phyloP scores from a whole-genome alignment of 805 yeast species.

The Cyberlindnera sargentensis region DNA sequence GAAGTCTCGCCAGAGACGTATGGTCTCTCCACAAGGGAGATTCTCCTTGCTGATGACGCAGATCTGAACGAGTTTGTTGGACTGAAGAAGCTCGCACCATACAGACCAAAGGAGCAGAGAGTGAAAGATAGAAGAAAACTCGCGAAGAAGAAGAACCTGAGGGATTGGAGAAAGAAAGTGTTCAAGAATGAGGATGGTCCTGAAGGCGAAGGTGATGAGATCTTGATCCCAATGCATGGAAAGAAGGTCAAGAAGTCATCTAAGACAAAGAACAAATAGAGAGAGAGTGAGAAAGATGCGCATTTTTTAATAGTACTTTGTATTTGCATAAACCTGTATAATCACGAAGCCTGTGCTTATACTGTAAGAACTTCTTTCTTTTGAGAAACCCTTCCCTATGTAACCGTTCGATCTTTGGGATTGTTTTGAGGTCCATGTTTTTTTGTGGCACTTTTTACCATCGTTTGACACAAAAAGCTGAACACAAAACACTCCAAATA shows the following conservation, averaged over 20 bases:
- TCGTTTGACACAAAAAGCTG: no score
- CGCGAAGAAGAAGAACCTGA: constrained; percentile 72
- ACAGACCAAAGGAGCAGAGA: constrained; percentile 66
- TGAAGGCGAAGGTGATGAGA: constrained; percentile 18
- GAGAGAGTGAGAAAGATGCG: background rate
- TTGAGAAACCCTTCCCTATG: no score
- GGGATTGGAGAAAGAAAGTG: constrained; percentile 85
- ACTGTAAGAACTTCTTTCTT: no score
- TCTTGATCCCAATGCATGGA: constrained; percentile 18
- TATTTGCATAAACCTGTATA: no score
- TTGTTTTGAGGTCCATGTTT: no score
- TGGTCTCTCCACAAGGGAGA: constrained; percentile 82
- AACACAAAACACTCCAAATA: no score
- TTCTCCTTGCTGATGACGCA: constrained; percentile 81
- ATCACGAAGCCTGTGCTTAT: no score
- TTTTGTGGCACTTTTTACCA: no score
- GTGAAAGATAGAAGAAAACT: constrained; percentile 77
- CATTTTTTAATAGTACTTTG: no score
- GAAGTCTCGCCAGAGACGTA: constrained; percentile 93
- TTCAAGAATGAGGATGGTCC: constrained; percentile 57
- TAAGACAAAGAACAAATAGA: constrained; percentile 8
- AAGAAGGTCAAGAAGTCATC: constrained; percentile 4
- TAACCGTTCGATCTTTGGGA: no score
- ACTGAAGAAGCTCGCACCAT: constrained; percentile 89
- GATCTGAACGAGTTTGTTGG: constrained; percentile 82